phyloP scores from a whole-genome alignment of 345 rosid species.

The Leavenworthia alabamica region DNA sequence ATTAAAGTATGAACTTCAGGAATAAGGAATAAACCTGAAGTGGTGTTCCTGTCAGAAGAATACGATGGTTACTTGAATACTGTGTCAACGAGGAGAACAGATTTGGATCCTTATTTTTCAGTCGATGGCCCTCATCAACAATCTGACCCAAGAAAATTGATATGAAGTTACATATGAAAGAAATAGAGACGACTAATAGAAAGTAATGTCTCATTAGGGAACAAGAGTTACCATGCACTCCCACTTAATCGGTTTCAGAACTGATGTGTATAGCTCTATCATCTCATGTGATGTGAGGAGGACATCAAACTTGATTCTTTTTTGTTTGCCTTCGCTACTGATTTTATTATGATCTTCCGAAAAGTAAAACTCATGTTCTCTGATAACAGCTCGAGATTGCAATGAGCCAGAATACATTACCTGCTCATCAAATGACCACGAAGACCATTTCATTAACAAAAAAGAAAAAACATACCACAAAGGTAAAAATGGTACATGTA shows the following conservation, averaged over 20 bases:
- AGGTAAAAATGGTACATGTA: neutral
- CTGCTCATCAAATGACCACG: conserved; percentile 35
- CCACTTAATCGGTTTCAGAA: conserved; percentile 91
- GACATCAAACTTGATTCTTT: conserved; percentile 95
- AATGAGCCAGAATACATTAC: conserved; percentile 90
- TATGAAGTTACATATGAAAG: conserved; percentile 16
- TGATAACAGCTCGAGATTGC: conserved; percentile 81
- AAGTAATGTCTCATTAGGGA: conserved; percentile 14
- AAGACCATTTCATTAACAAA: conserved; percentile 10
- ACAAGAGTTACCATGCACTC: conserved; percentile 81
- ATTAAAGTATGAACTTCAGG: neutral
- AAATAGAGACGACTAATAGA: neutral
- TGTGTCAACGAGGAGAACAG: conserved; percentile 87
- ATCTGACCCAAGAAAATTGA: conserved; percentile 49
- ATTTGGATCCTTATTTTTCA: conserved; percentile 97
- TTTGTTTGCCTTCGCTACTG: conserved; percentile 79
- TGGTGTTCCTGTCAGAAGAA: conserved; percentile 97
- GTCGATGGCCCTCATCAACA: conserved; percentile 99
- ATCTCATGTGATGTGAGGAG: conserved; percentile 98
- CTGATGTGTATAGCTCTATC: conserved; percentile 77
- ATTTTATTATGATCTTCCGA: conserved; percentile 63
- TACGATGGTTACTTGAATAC: conserved; percentile 80
- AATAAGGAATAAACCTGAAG: conserved; percentile 71
- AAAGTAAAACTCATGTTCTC: conserved; percentile 86
- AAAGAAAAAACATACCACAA: neutral